phyloP scores from a whole-genome alignment of 2,329 filamentous ascomycete genomes.

The Talaromyces sp. region DNA sequence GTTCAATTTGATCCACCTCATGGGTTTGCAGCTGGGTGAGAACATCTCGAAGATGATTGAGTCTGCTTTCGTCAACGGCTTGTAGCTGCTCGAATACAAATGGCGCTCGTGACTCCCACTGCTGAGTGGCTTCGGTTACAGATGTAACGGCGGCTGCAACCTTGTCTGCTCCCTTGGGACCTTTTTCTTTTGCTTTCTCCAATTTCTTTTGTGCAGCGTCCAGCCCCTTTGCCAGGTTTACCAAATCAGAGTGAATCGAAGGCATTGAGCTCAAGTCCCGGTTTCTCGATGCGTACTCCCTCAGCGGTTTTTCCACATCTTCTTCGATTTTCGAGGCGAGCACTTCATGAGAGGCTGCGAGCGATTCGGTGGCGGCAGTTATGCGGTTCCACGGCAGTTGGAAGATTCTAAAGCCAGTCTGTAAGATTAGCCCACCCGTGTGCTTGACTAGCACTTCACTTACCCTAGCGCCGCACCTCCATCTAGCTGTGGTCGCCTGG shows the following conservation, averaged over 20 bases:
- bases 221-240: constrained; percentile 76
- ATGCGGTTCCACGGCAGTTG: constrained; percentile 87
- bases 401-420: constrained; percentile 65
- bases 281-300: constrained; percentile 68
- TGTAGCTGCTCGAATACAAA: constrained; percentile 94
- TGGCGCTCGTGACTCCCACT: constrained; percentile 93
- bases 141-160: constrained; percentile 69
- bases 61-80: constrained; percentile 79
- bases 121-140: constrained; percentile 72
- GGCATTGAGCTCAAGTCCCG: constrained; percentile 75
- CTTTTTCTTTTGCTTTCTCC: constrained; percentile 80
- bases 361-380: constrained; percentile 70
- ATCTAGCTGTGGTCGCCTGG: constrained; percentile 70
- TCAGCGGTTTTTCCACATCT: constrained; percentile 81
- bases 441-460: constrained; percentile 31
- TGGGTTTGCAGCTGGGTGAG: constrained; percentile 92
- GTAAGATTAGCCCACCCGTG: neutral
- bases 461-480: constrained; percentile 83
- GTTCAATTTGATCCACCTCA: constrained; percentile 81
- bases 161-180: constrained; percentile 68
- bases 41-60: constrained; percentile 85
- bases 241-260: constrained; percentile 76
- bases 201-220: constrained; percentile 78
- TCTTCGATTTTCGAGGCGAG: constrained; percentile 79
- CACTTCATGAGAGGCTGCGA: constrained; percentile 78